phyloP scores from a whole-genome alignment of 495 filamentous ascomycete genomes.

The Xylaria scruposa region DNA sequence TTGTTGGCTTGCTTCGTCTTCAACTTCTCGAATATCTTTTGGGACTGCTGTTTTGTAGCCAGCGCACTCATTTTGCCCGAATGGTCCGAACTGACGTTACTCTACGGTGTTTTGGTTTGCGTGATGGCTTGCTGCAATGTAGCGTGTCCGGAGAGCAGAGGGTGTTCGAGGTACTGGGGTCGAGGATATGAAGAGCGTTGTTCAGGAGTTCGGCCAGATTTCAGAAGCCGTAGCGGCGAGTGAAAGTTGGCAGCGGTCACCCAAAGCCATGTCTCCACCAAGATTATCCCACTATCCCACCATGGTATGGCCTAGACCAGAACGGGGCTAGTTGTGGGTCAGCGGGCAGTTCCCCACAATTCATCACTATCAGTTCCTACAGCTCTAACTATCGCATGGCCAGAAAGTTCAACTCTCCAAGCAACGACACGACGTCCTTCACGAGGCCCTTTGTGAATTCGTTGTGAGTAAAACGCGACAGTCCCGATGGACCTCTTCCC shows the following conservation, averaged over 20 bases:
- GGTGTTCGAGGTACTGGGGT: not conserved
- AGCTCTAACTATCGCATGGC: not conserved
- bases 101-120: slow-evolving; percentile 24
- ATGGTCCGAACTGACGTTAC: slow-evolving; percentile 22
- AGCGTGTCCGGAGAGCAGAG: not conserved
- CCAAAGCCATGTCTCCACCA: slow-evolving; percentile 28
- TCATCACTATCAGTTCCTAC: slow-evolving; percentile 21
- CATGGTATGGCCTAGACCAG: slow-evolving; percentile 19
- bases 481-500: slow-evolving; percentile 31
- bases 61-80: slow-evolving; percentile 71
- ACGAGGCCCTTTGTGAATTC: not conserved
- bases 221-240: slow-evolving; percentile 27
- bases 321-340: slow-evolving; percentile 14
- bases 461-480: not conserved
- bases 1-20: slow-evolving; percentile 93
- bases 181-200: not conserved
- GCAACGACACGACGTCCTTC: slow-evolving; percentile 7
- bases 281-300: slow-evolving; percentile 15
- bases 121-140: slow-evolving; percentile 30
- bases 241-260: slow-evolving; percentile 22
- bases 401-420: not conserved
- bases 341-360: not conserved
- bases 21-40: slow-evolving; percentile 97
- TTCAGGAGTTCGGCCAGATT: slow-evolving; percentile 45
- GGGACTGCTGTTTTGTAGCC: slow-evolving; percentile 92